Evolutionary conservation across 2,329 filamentous ascomycete genomes (phyloP), one percentile per base, ranked within the genome.

Genomic region (Calonectria multiphialidica): DNA sequence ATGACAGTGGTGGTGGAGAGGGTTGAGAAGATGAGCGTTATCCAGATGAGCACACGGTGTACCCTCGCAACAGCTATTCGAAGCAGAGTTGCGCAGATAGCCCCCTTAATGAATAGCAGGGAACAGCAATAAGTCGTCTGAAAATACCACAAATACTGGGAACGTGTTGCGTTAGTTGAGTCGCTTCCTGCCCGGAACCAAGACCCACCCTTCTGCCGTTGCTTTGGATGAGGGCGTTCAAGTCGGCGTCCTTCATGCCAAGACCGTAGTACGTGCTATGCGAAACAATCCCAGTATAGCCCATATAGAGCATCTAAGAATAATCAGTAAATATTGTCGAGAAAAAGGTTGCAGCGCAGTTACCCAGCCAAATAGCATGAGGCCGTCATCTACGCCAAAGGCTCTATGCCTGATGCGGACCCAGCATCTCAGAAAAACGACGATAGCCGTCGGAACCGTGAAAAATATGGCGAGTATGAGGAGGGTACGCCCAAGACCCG

Each of bases 311-410:
- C 3, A 74, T 64, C 74, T 76, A 18, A 7, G 1, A 13, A 16
- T 5, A 7, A 4, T 12, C 5, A 47, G 49, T 8, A n/a, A 10
- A 1, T 18, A 5, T n/a, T 37, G 16, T n/a, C 2, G 7, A 5
- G n/a, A 12, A 5, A 21, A 66, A 8, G 5, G 35, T 6, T 10
- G 12, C 13, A 30, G 3, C 13, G 10, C 13, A 57, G 64, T 49
- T 7, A 76, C 75, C 75, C 75, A 76, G 10, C 75, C 75, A 18
- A 66, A 2, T 13, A 76, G 35, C 75, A 76, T 76, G 1, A 76
- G 65, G 0, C 55, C 63, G 63, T 76, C 75, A 12, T 76, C 75
- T 0, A 55, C 44, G 3, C 72, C 74, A 18, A 76, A 76, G 0
- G 72, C 18, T 2, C 37, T 40, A 33, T 76, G 45, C 23, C 40